Conservation (phyloP, 2,329 filamentous ascomycete genomes). For the Purpureocillium takamizusanense region DNA sequence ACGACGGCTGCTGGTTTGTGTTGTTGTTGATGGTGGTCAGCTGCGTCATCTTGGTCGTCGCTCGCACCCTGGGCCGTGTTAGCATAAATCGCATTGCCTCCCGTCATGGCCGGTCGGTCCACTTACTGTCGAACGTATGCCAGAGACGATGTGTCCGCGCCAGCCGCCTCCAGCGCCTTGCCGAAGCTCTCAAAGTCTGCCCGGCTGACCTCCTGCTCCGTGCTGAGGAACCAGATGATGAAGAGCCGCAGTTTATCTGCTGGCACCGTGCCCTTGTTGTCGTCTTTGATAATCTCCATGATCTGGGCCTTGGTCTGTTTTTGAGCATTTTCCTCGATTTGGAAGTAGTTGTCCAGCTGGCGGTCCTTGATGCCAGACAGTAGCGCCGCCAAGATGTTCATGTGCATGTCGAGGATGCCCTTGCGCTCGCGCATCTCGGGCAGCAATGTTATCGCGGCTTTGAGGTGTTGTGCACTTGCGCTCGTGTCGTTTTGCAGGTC, state of each 20-base stretch:
- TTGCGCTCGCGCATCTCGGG: conserved; percentile 91
- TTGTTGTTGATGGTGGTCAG: conserved; percentile 82
- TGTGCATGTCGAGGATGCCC: conserved; percentile 92
- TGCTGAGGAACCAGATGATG: conserved; percentile 94
- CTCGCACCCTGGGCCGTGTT: conserved; percentile 55
- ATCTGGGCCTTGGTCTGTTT: conserved; percentile 89
- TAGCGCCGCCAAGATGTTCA: conserved; percentile 85
- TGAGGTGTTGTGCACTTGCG: conserved; percentile 86
- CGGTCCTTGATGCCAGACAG: conserved; percentile 80
- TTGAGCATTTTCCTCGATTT: conserved; percentile 84
- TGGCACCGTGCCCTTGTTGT: conserved; percentile 73
- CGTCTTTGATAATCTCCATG: conserved; percentile 74
- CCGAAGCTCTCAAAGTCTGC: conserved; percentile 80
- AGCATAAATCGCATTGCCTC: background rate
- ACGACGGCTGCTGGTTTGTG: conserved; percentile 42
- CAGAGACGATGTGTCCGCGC: conserved; percentile 67
- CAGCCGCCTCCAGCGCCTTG: conserved; percentile 67
- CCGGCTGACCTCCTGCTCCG: conserved; percentile 77
- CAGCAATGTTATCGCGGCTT: conserved; percentile 86
- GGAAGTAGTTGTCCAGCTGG: conserved; percentile 92
- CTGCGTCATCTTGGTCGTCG: conserved; percentile 97
- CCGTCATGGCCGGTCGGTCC: too few relatives aligned
- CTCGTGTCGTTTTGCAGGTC: conserved; percentile 85
- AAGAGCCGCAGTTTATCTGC: conserved; percentile 88
- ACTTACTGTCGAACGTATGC: conserved; percentile 78